Evolutionary conservation across 495 filamentous ascomycete genomes (phyloP), one percentile per base, ranked within the genome.

Genomic region (Trichoderma orchidacearum): DNA sequence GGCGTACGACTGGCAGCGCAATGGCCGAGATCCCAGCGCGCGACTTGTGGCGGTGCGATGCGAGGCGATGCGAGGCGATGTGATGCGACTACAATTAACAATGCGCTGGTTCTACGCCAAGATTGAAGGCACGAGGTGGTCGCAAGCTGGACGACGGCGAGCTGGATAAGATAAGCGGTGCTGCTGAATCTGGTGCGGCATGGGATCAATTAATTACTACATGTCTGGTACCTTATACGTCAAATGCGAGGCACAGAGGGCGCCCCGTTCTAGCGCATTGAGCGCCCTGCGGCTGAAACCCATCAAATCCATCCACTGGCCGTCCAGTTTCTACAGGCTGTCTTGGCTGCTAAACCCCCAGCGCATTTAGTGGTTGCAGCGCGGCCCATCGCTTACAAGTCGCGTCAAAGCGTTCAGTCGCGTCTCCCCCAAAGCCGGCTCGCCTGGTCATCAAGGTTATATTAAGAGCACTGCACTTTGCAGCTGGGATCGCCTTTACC

Each of bases 331-430:
- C n/a, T n/a, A n/a, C n/a, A n/a, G n/a, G n/a, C n/a, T n/a, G n/a
- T n/a, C n/a, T n/a, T n/a, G n/a, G n/a, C n/a, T n/a, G n/a, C n/a
- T n/a, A n/a, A n/a, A n/a, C n/a, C n/a, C n/a, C n/a, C n/a, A n/a
- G n/a, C n/a, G n/a, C n/a, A n/a, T n/a, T 15, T 36, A 36, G 34
- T 36, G 34, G 34, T 4, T 36, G 34, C 34, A 36, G 34, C 34
- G 13, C 7, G 31, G 31, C 31, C 8, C 31, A 32, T 32, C 34
- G 34, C 34, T 11, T 13, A 9, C 34, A 36, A 15, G 34, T 36
- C 48, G 50, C 64, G 64, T 63, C 64, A 67, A 63, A 28, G 65
- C 58, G 58, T n/a, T n/a, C n/a, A n/a, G n/a, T 67, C 63, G 65
- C 63, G 65, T 66, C 62, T 63, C 35, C 32, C 32, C 51, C 23